Base-by-base conservation (phyloP, 176 grass and related monocot genomes). In the Eragrostis nindensis region DNA sequence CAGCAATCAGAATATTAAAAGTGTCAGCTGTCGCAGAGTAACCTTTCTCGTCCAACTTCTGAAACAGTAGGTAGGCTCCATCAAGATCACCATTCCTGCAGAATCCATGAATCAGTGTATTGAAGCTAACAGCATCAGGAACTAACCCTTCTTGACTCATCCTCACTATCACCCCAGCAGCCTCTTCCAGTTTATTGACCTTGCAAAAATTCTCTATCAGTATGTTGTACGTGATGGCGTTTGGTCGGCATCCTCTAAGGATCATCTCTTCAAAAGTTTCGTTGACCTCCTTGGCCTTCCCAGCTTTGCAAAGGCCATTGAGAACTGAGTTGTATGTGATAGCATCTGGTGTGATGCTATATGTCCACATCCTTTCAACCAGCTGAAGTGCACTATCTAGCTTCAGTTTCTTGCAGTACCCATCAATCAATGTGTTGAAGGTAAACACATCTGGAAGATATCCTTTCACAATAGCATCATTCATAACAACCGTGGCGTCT, bases 381-480 rank as follows among this genome's bases (percentile, higher is more conserved):
- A 98, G 82, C 70, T 88, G 88, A 82, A 98, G 89, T 87, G 92
- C 95, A 76, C 79, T 69, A 27, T 93, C 78, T 69, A 98, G n/a
- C 74, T 87, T 87, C 79, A 98, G 76, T 80, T 64, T 80, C 88
- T 91, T 94, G 81, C 95, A 98, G 74, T 94, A 92, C 39, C 92
- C 95, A 81, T 98, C 86, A 53, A 94, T 91, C 83, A 98, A 87
- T 70, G 90, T 98, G 78, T 98, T 98, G 73, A 93, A 98, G 76
- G 92, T 98, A 82, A 94, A 98, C 42, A 87, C 71, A 73, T 98
- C 90, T 43, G 92, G 95, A 79, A 98, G 83, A 47, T 83, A 91
- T 66, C 95, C 90, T 77, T 94, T 90, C 32, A 87, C 50, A 70
- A 98, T 87, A 73, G 88, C 92, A 83, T 98, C 95, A 54, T 98